Percentiles rank a stretch among this genome's conserved stretches.
These are phyloP conservation scores for Pisolithus sp. DNA, from an alignment of 768 basidiomycete species.

Conservation along the genomic window DNA sequence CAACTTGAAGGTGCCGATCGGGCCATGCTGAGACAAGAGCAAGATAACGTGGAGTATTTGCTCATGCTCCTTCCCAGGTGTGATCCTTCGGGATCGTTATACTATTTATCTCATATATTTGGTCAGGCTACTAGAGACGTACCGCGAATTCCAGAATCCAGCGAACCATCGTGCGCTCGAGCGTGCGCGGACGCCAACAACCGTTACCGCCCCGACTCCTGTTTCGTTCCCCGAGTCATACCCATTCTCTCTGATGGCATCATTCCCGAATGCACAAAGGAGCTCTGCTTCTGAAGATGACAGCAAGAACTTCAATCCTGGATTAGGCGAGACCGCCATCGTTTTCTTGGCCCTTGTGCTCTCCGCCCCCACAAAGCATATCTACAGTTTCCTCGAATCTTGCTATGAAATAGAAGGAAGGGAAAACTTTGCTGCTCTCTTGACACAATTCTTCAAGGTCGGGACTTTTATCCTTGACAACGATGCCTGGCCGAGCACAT, in stretches of 20 bases:
- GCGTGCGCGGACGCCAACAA: conserved; percentile 53
- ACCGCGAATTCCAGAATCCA: conserved; percentile 71
- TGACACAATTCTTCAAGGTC: conserved; percentile 78
- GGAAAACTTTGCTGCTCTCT: conserved; percentile 63
- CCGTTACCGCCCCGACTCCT: conserved; percentile 53
- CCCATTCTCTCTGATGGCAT: conserved; percentile 77
- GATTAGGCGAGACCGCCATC: conserved; percentile 78
- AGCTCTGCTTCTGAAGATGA: conserved; percentile 39
- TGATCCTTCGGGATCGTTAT: conserved; percentile 11
- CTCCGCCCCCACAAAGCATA: conserved; percentile 71
- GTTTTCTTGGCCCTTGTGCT: conserved; percentile 78
- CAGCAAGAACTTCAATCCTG: conserved; percentile 58
- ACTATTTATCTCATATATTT: conserved; percentile 3
- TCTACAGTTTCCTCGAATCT: conserved; percentile 72
- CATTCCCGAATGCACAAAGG: conserved; percentile 50
- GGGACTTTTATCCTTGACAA: conserved; percentile 75
- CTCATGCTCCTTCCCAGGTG: conserved; percentile 80
- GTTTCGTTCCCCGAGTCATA: conserved; percentile 92
- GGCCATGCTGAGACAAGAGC: conserved; percentile 64
- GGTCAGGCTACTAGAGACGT: conserved; percentile 76
- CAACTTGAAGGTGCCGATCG: conserved; percentile 58
- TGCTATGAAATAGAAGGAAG: conserved; percentile 85
- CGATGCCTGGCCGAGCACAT: conserved; percentile 82
- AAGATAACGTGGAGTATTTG: conserved; percentile 86
- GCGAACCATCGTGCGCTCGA: conserved; percentile 65